Evolutionary conservation across 306 rosid species (phyloP).

Genomic region (Ochetophila trinervis): DNA sequence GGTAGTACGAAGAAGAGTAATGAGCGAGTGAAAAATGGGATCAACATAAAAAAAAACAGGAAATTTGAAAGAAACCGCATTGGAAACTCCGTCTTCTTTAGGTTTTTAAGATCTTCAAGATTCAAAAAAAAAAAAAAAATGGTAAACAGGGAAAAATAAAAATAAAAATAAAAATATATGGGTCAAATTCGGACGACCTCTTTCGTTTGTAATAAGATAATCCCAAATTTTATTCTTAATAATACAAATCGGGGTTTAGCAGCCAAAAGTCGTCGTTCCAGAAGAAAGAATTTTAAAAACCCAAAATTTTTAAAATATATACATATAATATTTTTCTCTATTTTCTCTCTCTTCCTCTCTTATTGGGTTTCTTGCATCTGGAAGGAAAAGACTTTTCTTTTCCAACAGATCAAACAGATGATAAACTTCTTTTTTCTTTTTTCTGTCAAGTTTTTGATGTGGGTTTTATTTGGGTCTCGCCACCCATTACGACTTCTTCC

Average conservation of each 20-base stretch:
- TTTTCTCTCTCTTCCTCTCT: not conserved
- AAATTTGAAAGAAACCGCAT: no score
- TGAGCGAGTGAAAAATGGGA: no score
- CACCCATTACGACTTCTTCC: conserved; percentile 56
- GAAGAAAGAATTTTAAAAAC: conserved; percentile 14
- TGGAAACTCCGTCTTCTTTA: no score
- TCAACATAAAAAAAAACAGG: no score
- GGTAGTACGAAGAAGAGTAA: no score
- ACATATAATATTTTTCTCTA: not conserved
- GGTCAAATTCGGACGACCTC: no score
- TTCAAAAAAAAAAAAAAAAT: no score
- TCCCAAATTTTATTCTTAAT: no score
- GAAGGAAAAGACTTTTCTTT: not conserved
- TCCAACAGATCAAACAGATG: not conserved
- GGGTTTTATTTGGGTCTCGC: conserved; percentile 44
- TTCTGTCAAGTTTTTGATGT: not conserved
- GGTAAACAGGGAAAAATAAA: no score
- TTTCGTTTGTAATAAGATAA: no score
- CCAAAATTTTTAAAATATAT: not conserved
- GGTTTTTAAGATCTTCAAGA: no score
- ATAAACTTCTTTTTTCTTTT: not conserved
- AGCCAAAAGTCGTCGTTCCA: not conserved
- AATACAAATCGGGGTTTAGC: not conserved
- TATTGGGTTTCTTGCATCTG: not conserved
- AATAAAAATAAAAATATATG: no score